A percentile compares a stretch with the other conserved stretches of the same genome.
Evolutionary conservation across 164 flowering plant genomes (phyloP).

Genomic region (Vitis amurensis): DNA sequence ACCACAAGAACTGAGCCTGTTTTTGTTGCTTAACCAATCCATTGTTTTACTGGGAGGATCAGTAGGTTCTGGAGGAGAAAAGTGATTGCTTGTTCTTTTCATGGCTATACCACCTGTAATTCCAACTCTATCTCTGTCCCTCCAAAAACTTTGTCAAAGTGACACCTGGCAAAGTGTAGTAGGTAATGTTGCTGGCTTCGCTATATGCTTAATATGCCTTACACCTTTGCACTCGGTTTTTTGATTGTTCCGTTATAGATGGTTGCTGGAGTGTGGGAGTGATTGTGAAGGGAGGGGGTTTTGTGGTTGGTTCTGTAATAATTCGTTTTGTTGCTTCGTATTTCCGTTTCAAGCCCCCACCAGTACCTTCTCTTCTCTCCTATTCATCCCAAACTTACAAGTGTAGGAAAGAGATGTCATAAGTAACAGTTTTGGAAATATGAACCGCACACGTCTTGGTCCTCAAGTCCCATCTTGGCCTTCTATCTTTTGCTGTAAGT

Average conservation of each 20-base stretch:
- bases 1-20: background rate
- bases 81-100: slow-evolving; percentile 23
- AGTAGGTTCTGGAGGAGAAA: slow-evolving; percentile 6
- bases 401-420: background rate
- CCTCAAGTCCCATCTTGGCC: background rate
- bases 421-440: background rate
- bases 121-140: slow-evolving; percentile 10
- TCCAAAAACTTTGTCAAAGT: background rate
- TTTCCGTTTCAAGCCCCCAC: background rate
- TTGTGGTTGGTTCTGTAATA: background rate
- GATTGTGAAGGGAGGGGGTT: background rate
- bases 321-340: slow-evolving; percentile 1
- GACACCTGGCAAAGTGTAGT: slow-evolving; percentile 23
- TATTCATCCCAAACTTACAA: slow-evolving; percentile 1
- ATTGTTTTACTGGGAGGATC: background rate
- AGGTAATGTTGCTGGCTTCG: slow-evolving; percentile 3
- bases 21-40: background rate
- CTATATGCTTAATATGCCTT: background rate
- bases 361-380: background rate
- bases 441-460: slow-evolving; percentile 1
- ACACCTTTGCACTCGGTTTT: slow-evolving; percentile 11
- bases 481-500: slow-evolving; percentile 9
- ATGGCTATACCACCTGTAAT: slow-evolving; percentile 7
- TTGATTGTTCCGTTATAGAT: background rate
- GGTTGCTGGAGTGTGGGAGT: background rate